Base-by-base conservation (phyloP, 2,329 filamentous ascomycete species). In the Fusarium palustre region DNA sequence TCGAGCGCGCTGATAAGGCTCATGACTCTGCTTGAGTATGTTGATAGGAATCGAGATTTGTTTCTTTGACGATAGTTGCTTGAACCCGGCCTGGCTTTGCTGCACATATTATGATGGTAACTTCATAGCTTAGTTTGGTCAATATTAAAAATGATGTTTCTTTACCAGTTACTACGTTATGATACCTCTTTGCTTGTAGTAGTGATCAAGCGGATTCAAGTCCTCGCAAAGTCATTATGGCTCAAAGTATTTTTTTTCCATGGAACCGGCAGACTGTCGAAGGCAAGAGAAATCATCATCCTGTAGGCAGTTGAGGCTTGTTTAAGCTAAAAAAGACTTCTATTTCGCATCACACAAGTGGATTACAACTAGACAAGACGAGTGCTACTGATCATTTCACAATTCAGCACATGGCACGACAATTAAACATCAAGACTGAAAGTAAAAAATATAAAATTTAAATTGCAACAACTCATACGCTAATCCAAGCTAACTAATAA, bases 401-500 rank as follows among this genome's bases (percentile, higher is more conserved):
- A 11, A 4, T 30, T 3, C 11, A 36, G 9, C 34, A 11, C 34
- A n/a, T 36, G 34, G 2, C 9, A n/a, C 5, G 9, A n/a, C 0
- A 18, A 36, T 36, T 4, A 10, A n/a, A 1, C 8, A 3, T 36
- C 0, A 5, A n/a, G 5, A 3, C 8, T 22, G n/a, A 15, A 7
- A 13, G 11, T 25, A 4, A 49, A 25, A 28, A 12, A 20, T 39
- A 39, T 20, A 3, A 39, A 20, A 39, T 39, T 39, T 6, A 39
- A 20, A 10, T 7, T 20, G n/a, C 16, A 0, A 20, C 12, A 22
- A 5, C 18, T 31, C 6, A 30, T 10, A 16, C 3, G 7, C 12
- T 47, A 39, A 7, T 4, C 7, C 12, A 36, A 6, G 9, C 15
- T 33, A 24, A 12, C 46, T 76, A 88, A 70, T 88, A 88, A 47